Percentiles rank a stretch among this genome's conserved stretches.
phyloP scores from a whole-genome alignment of 2,329 filamentous ascomycete genomes.

The Dichotomopilus funicola region DNA sequence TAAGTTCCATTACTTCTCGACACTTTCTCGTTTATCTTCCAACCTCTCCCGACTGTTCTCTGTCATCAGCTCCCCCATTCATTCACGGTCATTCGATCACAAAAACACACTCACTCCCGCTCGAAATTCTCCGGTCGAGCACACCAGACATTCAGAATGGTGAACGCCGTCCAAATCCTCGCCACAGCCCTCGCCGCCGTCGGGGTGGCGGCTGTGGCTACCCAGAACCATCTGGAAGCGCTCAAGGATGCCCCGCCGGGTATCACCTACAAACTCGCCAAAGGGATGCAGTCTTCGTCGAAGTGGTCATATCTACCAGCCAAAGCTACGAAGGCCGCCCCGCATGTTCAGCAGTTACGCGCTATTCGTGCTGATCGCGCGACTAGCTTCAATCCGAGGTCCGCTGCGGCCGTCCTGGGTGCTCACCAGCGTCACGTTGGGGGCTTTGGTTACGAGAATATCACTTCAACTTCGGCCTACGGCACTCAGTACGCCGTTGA shows the following conservation, averaged over 20 bases:
- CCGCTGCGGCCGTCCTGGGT: slow-evolving; percentile 27
- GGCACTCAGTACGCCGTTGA: slow-evolving; percentile 30
- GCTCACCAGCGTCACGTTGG: slow-evolving; percentile 25
- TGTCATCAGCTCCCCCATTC: background rate
- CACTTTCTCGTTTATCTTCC: too few species aligned
- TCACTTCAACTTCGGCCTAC: slow-evolving; percentile 28
- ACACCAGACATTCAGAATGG: background rate
- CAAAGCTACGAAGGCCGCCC: slow-evolving; percentile 2
- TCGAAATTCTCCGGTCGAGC: background rate
- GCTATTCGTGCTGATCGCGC: slow-evolving; percentile 5
- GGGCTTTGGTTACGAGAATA: slow-evolving; percentile 28
- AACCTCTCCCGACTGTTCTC: too few species aligned
- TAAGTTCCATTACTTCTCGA: too few species aligned
- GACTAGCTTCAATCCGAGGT: slow-evolving; percentile 19
- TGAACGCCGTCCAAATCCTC: background rate
- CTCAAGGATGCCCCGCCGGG: slow-evolving; percentile 18
- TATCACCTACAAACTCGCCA: slow-evolving; percentile 18
- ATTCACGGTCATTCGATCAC: background rate
- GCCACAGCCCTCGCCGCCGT: background rate
- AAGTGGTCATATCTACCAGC: background rate
- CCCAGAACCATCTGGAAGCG: slow-evolving; percentile 9
- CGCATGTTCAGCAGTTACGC: slow-evolving; percentile 15
- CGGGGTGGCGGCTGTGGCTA: slow-evolving; percentile 7
- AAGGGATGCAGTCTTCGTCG: slow-evolving; percentile 12
- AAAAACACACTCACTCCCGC: background rate